Conservation (phyloP, 2,329 filamentous ascomycete species). For the Biscogniauxia mediterranea region DNA sequence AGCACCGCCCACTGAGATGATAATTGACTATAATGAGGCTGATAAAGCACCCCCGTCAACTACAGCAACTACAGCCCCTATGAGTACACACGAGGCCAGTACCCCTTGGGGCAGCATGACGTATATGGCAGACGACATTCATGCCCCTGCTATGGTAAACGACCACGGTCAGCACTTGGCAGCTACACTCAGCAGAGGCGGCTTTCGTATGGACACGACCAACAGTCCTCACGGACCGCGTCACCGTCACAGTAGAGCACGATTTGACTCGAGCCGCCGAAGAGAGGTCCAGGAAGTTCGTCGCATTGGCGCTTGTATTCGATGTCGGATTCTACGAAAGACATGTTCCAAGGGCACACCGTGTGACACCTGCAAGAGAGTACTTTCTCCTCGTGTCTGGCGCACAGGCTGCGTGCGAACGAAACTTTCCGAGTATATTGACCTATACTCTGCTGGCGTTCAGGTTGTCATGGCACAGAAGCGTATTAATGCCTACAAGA, state of each 20-base stretch:
- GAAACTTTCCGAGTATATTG: constrained; percentile 59
- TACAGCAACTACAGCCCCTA: constrained; percentile 7
- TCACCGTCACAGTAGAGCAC: constrained; percentile 53
- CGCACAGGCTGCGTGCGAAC: constrained; percentile 62
- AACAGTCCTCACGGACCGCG: constrained; percentile 44
- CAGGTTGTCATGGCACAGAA: constrained; percentile 62
- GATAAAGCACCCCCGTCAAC: constrained; percentile 16
- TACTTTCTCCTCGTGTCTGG: constrained; percentile 64
- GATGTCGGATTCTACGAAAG: constrained; percentile 65
- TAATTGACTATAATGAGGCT: constrained; percentile 28
- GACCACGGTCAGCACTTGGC: constrained; percentile 29
- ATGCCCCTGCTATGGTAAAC: constrained; percentile 31
- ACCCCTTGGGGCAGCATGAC: constrained; percentile 33
- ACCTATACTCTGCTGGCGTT: constrained; percentile 62
- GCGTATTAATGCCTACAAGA: constrained; percentile 55
- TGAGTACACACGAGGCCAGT: constrained; percentile 11
- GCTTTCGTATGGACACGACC: constrained; percentile 52
- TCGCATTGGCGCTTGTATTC: constrained; percentile 63
- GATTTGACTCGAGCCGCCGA: constrained; percentile 57
- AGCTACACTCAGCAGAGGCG: constrained; percentile 41
- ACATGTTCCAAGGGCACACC: constrained; percentile 64
- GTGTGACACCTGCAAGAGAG: constrained; percentile 62
- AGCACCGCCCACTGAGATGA: constrained; percentile 24
- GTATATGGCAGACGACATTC: constrained; percentile 32
- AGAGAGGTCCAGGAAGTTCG: constrained; percentile 65